A percentile compares a stretch with the other conserved stretches of the same genome.
These are phyloP conservation scores for Trypanosoma cruzi DNA, from an alignment of 208 protist species.

Conservation along the genomic window DNA sequence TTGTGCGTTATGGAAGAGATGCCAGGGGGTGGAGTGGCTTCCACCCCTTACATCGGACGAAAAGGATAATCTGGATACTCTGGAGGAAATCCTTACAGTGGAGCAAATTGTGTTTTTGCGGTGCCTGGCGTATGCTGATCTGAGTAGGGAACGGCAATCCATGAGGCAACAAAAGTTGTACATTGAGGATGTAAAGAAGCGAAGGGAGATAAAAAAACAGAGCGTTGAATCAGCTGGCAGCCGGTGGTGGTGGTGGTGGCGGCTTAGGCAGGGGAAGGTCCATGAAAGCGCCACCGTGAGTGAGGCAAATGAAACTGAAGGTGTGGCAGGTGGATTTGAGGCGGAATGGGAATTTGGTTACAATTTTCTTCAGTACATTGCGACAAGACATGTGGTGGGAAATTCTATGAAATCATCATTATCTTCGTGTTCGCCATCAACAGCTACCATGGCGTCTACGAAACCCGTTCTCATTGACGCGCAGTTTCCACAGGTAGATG, in stretches of 20 bases:
- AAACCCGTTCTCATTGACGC: constrained; percentile 7
- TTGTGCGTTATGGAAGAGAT: constrained; percentile 70
- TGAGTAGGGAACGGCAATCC: constrained; percentile 44
- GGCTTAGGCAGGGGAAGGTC: constrained; percentile 15
- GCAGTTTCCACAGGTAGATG: neutral
- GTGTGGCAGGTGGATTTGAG: constrained; percentile 13
- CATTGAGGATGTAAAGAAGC: constrained; percentile 32
- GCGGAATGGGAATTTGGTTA: constrained; percentile 29
- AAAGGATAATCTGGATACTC: constrained; percentile 26
- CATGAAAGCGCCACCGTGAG: neutral
- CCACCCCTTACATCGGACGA: constrained; percentile 63
- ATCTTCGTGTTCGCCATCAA: neutral
- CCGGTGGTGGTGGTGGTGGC: constrained; percentile 29
- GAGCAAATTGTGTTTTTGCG: constrained; percentile 79
- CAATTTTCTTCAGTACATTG: constrained; percentile 24
- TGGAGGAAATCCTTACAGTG: constrained; percentile 66
- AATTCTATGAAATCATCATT: neutral
- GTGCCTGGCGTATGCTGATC: constrained; percentile 67
- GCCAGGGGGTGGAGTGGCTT: constrained; percentile 44
- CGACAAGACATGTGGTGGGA: neutral
- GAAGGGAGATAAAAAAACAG: neutral
- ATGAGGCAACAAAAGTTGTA: constrained; percentile 45
- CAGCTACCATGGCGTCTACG: neutral
- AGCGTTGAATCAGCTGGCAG: neutral
- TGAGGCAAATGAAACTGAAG: neutral